Conservation (phyloP, 192 early-diverging fungal genomes). For the Mortierella hygrophila region DNA sequence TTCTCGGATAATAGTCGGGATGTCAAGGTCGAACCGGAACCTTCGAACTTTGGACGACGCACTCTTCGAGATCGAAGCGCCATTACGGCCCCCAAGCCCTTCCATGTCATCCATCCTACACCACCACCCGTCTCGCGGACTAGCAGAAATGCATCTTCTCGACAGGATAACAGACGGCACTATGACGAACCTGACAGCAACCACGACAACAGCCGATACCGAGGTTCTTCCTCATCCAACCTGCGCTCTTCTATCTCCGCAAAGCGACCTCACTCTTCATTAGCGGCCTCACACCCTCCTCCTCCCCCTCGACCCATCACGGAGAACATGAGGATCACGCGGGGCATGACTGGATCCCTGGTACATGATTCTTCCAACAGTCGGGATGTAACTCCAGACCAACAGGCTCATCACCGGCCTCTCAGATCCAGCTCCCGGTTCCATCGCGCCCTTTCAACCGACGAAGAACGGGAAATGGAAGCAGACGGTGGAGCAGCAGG, state of each 20-base stretch:
- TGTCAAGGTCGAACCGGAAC: constrained; percentile 10
- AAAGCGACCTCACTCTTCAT: constrained; percentile 20
- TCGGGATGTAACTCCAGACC: constrained; percentile 36
- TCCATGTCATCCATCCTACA: constrained; percentile 20
- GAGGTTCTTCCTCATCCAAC: neutral
- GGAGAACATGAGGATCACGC: constrained; percentile 55
- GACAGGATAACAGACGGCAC: constrained; percentile 12
- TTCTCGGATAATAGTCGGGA: constrained; percentile 12
- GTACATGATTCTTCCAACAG: constrained; percentile 43
- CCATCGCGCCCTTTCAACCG: constrained; percentile 10
- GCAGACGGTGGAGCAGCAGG: neutral
- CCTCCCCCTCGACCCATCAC: constrained; percentile 16
- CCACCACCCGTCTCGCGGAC: neutral
- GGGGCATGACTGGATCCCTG: constrained; percentile 45
- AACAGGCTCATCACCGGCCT: constrained; percentile 10
- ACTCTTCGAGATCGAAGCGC: constrained; percentile 42
- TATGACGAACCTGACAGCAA: constrained; percentile 17
- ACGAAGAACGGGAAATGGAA: constrained; percentile 31
- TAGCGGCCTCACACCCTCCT: neutral
- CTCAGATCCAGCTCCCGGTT: constrained; percentile 11
- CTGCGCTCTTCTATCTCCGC: constrained; percentile 8
- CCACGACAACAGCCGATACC: constrained; percentile 9
- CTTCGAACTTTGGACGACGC: constrained; percentile 12
- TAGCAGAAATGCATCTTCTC: neutral
- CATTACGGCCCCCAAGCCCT: constrained; percentile 44